Base-by-base conservation (phyloP, 2,329 filamentous ascomycete species). In the Epichloe brachyelytri region DNA sequence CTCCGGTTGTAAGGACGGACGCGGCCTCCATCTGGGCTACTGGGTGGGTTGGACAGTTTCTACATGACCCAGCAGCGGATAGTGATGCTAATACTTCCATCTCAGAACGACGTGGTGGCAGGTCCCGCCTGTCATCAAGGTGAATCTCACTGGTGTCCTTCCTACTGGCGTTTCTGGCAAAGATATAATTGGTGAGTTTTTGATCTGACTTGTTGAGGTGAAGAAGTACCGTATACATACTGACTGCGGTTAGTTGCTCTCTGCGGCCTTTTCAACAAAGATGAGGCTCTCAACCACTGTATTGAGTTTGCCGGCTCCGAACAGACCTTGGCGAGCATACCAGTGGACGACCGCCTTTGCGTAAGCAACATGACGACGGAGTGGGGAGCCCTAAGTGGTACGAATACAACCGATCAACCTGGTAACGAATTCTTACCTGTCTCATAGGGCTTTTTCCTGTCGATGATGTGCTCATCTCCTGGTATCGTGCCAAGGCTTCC, bases 281-380 rank as follows among this genome's bases (percentile, higher is more conserved):
- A 95, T 43, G 88, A 96, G 40, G 91, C 96, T 0, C 75, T 96
- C 14, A 97, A 97, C 69, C 88, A 95, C 63, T 82, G 82, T 5
- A 83, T 97, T 54, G 91, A 97, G 62, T 95, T 96, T 61, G 82
- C 80, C 0, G 91, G 90, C 12, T 82, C 83, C 0, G 81, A 88
- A 56, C 75, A 89, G 63, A 95, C 89, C 0, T 78, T 93, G 74
- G 62, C 69, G 43, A 88, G 78, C 60, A 72, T 95, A 1, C 72
- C 82, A 0, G 71, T 95, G 0, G 86, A 93, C 58, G 76, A 84
- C 57, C 74, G 89, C 87, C 0, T 86, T 88, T 36, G 67, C 73
- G 30, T 30, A 30, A 30, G 30, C 5, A 93, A 91, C 63, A 93
- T 93, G 87, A 83, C 83, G 0, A 88, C 83, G 0, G 88, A 93